A percentile compares a stretch with the other conserved stretches of the same genome.
Conservation (phyloP, 176 grass and related monocot species). For the Aechmea fasciata region DNA sequence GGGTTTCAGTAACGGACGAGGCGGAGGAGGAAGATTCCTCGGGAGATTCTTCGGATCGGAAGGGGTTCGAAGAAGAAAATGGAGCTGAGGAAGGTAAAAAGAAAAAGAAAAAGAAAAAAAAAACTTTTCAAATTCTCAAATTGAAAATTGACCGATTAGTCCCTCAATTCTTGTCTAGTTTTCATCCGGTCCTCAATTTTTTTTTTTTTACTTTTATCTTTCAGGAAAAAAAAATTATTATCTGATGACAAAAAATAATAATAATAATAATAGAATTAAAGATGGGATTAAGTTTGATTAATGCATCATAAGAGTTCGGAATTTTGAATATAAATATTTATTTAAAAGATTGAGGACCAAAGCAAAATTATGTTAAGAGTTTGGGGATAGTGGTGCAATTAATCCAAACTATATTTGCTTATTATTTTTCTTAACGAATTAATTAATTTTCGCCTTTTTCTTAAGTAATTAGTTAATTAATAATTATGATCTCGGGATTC, state of each 20-base stretch:
- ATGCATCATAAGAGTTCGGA: too few species aligned
- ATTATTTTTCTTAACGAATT: not conserved
- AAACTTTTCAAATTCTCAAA: too few species aligned
- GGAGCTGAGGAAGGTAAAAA: slow-evolving; percentile 44
- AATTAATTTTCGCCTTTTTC: not conserved
- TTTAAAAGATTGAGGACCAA: too few species aligned
- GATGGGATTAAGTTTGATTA: too few species aligned
- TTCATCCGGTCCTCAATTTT: not conserved
- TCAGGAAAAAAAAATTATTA: not conserved
- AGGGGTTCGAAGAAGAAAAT: slow-evolving; percentile 32
- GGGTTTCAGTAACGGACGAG: slow-evolving; percentile 1
- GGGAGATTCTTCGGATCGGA: slow-evolving; percentile 68
- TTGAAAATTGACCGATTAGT: too few species aligned
- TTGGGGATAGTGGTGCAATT: not conserved
- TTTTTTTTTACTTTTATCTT: too few species aligned
- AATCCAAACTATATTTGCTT: not conserved
- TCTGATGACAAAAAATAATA: not conserved
- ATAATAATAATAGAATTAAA: too few species aligned
- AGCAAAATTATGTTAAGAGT: too few species aligned
- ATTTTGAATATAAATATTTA: too few species aligned
- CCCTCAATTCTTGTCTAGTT: not conserved
- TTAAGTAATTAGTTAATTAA: not conserved
- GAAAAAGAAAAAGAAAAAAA: too few species aligned
- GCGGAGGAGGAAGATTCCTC: slow-evolving; percentile 46
- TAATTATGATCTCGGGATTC: slow-evolving; percentile 17